phyloP scores from a whole-genome alignment of 2,329 filamentous ascomycete species.

The Phaeomoniella chlamydospora region DNA sequence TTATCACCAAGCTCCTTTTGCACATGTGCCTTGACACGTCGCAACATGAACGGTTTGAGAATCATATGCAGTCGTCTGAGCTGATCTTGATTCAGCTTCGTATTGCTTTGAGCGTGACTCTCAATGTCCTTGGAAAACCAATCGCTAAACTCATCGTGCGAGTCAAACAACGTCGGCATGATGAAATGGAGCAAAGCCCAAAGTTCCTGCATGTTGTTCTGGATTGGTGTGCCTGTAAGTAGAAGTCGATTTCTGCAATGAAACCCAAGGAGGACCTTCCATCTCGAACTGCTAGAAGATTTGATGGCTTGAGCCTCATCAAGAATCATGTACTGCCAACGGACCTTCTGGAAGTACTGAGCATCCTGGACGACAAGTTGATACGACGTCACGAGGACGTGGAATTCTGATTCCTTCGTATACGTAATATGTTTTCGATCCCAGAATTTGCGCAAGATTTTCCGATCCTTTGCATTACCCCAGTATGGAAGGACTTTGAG shows the following conservation, averaged over 20 bases:
- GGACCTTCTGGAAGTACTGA: conserved; percentile 97
- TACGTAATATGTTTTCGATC: conserved; percentile 96
- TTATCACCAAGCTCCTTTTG: conserved; percentile 98
- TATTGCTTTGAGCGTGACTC: conserved; percentile 95
- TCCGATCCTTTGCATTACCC: conserved; percentile 87
- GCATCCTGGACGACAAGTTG: conserved; percentile 93
- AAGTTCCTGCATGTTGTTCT: conserved; percentile 99
- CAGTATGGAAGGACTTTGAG: conserved; percentile 96
- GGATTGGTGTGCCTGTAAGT: conserved; percentile 91
- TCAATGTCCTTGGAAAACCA: conserved; percentile 58
- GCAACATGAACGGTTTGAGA: conserved; percentile 96
- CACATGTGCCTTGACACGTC: conserved; percentile 98
- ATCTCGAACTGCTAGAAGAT: conserved; percentile 87
- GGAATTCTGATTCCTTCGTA: conserved; percentile 82
- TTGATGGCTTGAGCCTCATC: conserved; percentile 99
- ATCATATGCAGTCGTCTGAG: conserved; percentile 97
- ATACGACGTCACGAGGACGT: conserved; percentile 92
- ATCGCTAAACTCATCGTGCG: conserved; percentile 36
- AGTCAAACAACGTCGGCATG: conserved; percentile 93
- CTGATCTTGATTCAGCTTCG: conserved; percentile 98
- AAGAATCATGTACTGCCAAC: conserved; percentile 99
- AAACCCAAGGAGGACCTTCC: conserved; percentile 90
- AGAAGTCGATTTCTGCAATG: conserved; percentile 89
- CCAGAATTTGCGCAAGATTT: conserved; percentile 97
- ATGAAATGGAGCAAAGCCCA: conserved; percentile 98